These are phyloP conservation scores for Verbascum thapsus DNA, from an alignment of 257 asterid species.

Conservation along the genomic window DNA sequence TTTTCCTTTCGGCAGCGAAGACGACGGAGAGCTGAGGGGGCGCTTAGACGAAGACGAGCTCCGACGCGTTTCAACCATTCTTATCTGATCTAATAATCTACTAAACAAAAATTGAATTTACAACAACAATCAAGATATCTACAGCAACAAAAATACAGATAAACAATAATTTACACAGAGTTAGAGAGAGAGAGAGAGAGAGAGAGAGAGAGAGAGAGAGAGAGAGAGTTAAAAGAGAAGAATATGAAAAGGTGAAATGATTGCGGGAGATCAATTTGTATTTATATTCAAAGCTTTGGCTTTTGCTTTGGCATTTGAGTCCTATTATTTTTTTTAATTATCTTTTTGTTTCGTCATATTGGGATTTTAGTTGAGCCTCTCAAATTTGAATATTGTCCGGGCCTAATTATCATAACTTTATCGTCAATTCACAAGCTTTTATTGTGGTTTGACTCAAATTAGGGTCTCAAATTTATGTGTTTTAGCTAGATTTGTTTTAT, in stretches of 20 bases:
- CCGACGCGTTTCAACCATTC: constrained; percentile 89
- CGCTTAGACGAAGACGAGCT: constrained; percentile 85
- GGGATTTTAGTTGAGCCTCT: background rate
- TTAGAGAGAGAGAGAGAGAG: constrained; percentile 18
- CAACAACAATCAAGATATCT: constrained; percentile 31
- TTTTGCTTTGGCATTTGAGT: background rate
- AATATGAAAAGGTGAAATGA: constrained; percentile 38
- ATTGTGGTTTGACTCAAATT: too few relatives aligned
- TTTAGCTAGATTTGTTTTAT: too few relatives aligned
- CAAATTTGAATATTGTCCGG: too few relatives aligned
- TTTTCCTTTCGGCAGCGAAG: constrained; percentile 65
- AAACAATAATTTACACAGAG: background rate
- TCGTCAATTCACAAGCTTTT: too few relatives aligned
- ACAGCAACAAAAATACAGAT: constrained; percentile 6
- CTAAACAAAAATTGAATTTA: constrained; percentile 10
- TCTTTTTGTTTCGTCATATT: background rate
- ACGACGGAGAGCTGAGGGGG: constrained; percentile 52
- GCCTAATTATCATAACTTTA: too few relatives aligned
- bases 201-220: background rate
- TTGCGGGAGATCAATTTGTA: constrained; percentile 47
- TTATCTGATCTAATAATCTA: constrained; percentile 31
- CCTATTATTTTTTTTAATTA: background rate
- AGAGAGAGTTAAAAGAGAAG: background rate
- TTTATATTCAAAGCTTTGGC: constrained; percentile 17
- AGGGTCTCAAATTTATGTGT: too few relatives aligned